These are phyloP conservation scores for Apostasia shenzhenica DNA, from an alignment of 106 monocot species.

Conservation along the genomic window DNA sequence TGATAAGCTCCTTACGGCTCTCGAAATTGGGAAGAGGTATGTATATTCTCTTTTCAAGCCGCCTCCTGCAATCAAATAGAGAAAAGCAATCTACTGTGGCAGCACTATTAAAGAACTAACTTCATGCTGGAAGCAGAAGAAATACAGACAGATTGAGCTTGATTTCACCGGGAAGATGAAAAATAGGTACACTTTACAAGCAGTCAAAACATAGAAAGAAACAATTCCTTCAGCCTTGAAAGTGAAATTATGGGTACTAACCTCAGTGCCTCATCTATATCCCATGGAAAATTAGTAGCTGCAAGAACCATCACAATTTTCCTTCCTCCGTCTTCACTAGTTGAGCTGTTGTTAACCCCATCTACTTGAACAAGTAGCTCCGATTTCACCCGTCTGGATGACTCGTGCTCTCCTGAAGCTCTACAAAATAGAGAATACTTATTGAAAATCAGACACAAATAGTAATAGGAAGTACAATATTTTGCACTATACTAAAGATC, in stretches of 20 bases:
- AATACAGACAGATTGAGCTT: not conserved
- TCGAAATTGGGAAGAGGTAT: conserved; percentile 95
- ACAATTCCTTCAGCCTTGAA: not conserved
- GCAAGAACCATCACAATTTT: conserved; percentile 99
- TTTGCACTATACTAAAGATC: no score
- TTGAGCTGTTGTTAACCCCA: conserved; percentile 81
- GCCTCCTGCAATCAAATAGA: conserved; percentile 47
- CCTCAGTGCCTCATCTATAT: conserved; percentile 99
- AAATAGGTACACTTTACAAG: not conserved
- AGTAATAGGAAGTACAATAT: no score
- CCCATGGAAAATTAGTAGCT: conserved; percentile 99
- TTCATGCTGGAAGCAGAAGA: no score
- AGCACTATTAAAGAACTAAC: not conserved
- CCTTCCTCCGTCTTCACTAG: conserved; percentile 72
- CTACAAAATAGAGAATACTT: conserved; percentile 21
- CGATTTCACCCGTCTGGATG: conserved; percentile 97
- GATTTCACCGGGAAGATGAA: not conserved
- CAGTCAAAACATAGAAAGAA: not conserved
- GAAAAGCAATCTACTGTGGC: not conserved
- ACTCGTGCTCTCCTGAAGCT: conserved; percentile 97
- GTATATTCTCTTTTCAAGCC: conserved; percentile 94
- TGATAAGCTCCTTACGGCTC: conserved; percentile 94
- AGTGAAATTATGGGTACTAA: conserved; percentile 7
- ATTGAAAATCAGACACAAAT: not conserved
- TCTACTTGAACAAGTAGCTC: conserved; percentile 96